phyloP scores from a whole-genome alignment of 2,329 filamentous ascomycete genomes.

The Kalaharituber pfeilii region DNA sequence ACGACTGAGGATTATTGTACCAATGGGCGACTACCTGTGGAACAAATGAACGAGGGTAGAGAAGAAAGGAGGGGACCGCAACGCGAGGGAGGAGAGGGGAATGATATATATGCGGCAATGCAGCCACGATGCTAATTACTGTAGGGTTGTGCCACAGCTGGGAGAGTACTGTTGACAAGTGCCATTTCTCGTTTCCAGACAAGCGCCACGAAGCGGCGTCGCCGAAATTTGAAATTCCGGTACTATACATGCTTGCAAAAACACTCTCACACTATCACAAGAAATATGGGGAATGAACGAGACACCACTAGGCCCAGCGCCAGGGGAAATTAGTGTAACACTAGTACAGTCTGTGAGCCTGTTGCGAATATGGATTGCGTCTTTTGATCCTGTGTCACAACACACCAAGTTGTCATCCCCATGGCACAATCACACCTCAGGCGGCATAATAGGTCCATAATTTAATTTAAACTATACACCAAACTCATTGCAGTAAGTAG shows the following conservation, averaged over 20 bases:
- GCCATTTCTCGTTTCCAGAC: too few species aligned
- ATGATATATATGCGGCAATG: not conserved
- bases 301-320: too few species aligned
- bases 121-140: not conserved
- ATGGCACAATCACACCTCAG: too few species aligned
- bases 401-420: too few species aligned
- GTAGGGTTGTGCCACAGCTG: not conserved
- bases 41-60: not conserved
- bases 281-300: too few species aligned
- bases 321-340: too few species aligned
- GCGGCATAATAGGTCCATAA: too few species aligned
- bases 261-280: not conserved
- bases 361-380: too few species aligned
- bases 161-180: not conserved
- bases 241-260: not conserved
- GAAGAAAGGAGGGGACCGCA: not conserved
- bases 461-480: too few species aligned
- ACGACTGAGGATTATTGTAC: not conserved
- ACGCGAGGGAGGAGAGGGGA: not conserved
- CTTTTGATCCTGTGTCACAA: too few species aligned
- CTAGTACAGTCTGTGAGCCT: too few species aligned
- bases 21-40: not conserved
- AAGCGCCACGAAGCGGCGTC: not conserved
- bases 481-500: too few species aligned
- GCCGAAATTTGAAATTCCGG: not conserved